Evolutionary conservation across 257 asterid genomes (phyloP), one percentile per base, ranked within the genome.

Genomic region (Jaltomata sinuosa): DNA sequence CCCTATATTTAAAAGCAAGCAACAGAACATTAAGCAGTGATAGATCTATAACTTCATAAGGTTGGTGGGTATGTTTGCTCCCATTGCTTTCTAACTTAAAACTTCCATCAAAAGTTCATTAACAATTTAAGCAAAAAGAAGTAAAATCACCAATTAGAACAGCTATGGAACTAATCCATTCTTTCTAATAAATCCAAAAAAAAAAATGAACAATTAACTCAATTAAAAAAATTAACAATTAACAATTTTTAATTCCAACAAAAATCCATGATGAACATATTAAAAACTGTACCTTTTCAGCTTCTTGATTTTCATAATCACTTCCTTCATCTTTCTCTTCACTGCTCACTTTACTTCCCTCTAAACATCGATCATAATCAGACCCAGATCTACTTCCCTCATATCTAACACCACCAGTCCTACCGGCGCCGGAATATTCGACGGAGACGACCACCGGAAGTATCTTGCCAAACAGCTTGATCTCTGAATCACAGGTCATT

Each of bases 391-490:
- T 50, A 83, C 59, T 80, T 27, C 69, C 72, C 12, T 29, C 42
- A 64, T 64, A 64, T 31, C 22, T 65, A 16, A 31, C 47, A 36
- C 78, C 42, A 54, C 87, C 86, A 49, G 18, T 11, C 42, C 68
- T 88, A 19, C 81, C 87, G 72, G 84, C 47, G 49, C 47, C 40
- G 25, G 22, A 14, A 64, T 6, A 64, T 29, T 5, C 18, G 42
- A 36, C 36, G 36, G 79, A 69, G 36, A 53, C 47, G 2, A 72
- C 38, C 59, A 77, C 71, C 79, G 89, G 84, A 85, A 94, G 92
- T 89, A 88, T 94, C 87, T 88, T 91, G 25, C 97, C 98, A 31
- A 94, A 94, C 69, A 94, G 67, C 89, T 86, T 94, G 57, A 94
- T 92, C 85, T 90, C 93, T 50, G 94, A 90, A 74, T 92, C 93